Conservation (phyloP, 331 rosid species). For the Malus hybrid region DNA sequence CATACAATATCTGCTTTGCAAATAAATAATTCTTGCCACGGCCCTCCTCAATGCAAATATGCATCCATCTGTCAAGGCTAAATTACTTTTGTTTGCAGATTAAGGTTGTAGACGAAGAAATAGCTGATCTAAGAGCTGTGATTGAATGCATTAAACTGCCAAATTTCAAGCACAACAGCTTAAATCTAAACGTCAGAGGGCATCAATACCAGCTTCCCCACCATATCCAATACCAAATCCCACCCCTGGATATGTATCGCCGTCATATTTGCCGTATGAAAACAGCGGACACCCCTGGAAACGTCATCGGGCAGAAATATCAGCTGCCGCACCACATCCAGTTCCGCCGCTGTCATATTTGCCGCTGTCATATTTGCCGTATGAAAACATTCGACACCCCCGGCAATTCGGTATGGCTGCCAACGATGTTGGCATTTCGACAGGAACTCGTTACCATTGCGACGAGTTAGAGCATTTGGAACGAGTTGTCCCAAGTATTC, state of each 20-base stretch:
- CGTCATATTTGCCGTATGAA: no score
- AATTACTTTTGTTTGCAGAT: slow-evolving; percentile 20
- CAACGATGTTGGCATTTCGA: background rate
- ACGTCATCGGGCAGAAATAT: no score
- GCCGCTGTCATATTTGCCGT: no score
- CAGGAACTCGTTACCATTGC: background rate
- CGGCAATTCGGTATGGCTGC: background rate
- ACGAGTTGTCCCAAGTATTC: background rate
- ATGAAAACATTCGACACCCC: background rate
- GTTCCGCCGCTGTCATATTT: no score
- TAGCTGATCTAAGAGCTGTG: slow-evolving; percentile 18
- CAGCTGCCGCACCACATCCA: no score
- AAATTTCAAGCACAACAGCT: background rate
- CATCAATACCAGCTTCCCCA: background rate
- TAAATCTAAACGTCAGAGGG: slow-evolving; percentile 25
- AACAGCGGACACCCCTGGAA: no score
- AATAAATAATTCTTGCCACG: background rate
- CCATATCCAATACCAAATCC: background rate
- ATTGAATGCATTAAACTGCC: slow-evolving; percentile 21
- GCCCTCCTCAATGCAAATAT: background rate
- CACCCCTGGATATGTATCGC: background rate
- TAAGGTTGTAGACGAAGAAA: slow-evolving; percentile 20
- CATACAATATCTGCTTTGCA: background rate
- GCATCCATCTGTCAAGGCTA: background rate
- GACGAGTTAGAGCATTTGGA: background rate